Evolutionary conservation across 306 rosid species (phyloP).

Genomic region (Nissolia schottii): DNA sequence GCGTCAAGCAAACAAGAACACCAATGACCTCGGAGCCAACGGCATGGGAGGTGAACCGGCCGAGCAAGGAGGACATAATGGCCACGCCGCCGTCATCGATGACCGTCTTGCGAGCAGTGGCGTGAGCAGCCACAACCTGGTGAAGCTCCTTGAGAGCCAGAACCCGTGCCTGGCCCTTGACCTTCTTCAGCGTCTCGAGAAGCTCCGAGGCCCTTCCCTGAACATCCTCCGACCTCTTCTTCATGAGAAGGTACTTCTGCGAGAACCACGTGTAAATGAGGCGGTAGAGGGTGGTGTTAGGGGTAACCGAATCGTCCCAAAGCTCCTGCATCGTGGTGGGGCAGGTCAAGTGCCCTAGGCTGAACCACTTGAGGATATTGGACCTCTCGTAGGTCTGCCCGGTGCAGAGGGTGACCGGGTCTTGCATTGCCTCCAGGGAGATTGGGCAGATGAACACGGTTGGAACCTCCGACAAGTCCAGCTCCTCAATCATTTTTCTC

Average conservation of each 20-base stretch:
- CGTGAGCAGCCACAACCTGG: slow-evolving; percentile 50
- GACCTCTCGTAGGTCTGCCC: slow-evolving; percentile 78
- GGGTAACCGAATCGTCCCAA: slow-evolving; percentile 76
- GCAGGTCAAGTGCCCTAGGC: slow-evolving; percentile 63
- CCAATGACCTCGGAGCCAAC: slow-evolving; percentile 71
- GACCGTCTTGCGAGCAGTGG: slow-evolving; percentile 50
- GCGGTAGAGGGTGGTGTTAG: slow-evolving; percentile 60
- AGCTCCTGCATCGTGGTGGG: slow-evolving; percentile 90
- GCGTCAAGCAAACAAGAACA: slow-evolving; percentile 54
- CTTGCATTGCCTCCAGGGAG: slow-evolving; percentile 82
- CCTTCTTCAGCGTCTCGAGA: slow-evolving; percentile 62
- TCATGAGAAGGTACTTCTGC: slow-evolving; percentile 63
- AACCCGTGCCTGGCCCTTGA: slow-evolving; percentile 71
- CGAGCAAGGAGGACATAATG: slow-evolving; percentile 51
- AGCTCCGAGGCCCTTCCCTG: slow-evolving; percentile 71
- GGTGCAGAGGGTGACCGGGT: slow-evolving; percentile 80
- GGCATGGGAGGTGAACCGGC: slow-evolving; percentile 73
- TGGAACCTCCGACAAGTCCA: slow-evolving; percentile 59
- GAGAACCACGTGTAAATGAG: slow-evolving; percentile 64
- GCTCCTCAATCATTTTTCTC: slow-evolving; percentile 72
- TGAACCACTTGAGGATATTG: slow-evolving; percentile 79
- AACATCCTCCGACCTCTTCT: slow-evolving; percentile 73
- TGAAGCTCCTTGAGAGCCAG: slow-evolving; percentile 71
- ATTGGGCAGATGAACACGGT: slow-evolving; percentile 79
- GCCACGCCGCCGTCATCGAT: slow-evolving; percentile 60